A percentile compares a stretch with the other conserved stretches of the same genome.
Conservation (phyloP, 805 yeast genomes). For the Monosporozyma siamensis region DNA sequence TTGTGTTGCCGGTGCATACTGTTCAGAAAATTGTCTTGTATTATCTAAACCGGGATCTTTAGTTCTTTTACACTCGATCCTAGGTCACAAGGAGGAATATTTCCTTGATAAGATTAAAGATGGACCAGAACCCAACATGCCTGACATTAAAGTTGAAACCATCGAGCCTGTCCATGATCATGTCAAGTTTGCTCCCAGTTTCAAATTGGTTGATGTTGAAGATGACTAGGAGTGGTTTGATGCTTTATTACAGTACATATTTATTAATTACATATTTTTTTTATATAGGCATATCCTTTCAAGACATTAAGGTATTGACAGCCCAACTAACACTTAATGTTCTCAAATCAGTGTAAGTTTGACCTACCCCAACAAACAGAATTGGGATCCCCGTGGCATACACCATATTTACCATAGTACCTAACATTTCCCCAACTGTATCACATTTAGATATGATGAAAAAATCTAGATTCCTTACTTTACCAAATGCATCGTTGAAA, state of each 20-base stretch:
- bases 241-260: conserved; percentile 1
- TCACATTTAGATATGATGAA: conserved; percentile 92
- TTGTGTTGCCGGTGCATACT: conserved; percentile 76
- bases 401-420: conserved; percentile 96
- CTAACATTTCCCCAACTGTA: conserved; percentile 93
- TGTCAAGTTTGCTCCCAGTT: conserved; percentile 55
- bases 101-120: conserved; percentile 35
- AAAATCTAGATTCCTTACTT: conserved; percentile 69
- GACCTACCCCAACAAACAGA: conserved; percentile 92
- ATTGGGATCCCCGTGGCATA: conserved; percentile 94
- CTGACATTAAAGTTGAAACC: conserved; percentile 59
- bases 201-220: conserved; percentile 41
- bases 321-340: conserved; percentile 89
- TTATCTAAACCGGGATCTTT: conserved; percentile 80
- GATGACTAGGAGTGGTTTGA: not conserved
- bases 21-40: conserved; percentile 75
- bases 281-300: conserved; percentile 7
- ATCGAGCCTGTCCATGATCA: conserved; percentile 44
- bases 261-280: not conserved
- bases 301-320: conserved; percentile 71
- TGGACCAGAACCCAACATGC: conserved; percentile 75
- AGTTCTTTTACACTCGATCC: conserved; percentile 52
- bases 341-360: conserved; percentile 88
- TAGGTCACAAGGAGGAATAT: conserved; percentile 39
- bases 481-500: conserved; percentile 89